Percentiles rank a stretch among this genome's conserved stretches.
Evolutionary conservation across 257 asterid species (phyloP).

Genomic region (Fraxinus quadrangulata): DNA sequence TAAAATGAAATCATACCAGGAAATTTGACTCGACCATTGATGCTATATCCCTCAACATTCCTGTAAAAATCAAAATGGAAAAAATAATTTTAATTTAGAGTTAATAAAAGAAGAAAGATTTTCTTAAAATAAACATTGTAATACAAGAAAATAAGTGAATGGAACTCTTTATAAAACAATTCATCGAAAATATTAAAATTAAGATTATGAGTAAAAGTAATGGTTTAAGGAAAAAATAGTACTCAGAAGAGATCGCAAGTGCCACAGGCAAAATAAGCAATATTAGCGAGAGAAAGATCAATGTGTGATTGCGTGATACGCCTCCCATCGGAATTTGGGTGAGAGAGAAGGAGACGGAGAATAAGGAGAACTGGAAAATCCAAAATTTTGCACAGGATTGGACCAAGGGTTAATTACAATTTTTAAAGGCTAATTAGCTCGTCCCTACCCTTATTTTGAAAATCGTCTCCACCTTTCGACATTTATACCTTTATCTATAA

Average conservation of each 20-base stretch:
- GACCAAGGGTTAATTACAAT: too few species aligned
- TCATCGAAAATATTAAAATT: neutral
- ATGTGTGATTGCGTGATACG: neutral
- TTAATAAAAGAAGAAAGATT: neutral
- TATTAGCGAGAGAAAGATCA: conserved; percentile 33
- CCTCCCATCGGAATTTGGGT: neutral
- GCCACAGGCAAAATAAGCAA: conserved; percentile 35
- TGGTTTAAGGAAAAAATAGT: neutral
- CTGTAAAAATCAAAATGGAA: conserved; percentile 26
- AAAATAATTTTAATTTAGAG: neutral
- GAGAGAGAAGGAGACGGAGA: neutral
- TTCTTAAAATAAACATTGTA: neutral
- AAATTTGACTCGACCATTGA: conserved; percentile 56
- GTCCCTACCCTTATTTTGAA: too few species aligned
- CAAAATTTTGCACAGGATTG: neutral
- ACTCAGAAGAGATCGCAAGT: conserved; percentile 57
- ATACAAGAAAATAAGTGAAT: neutral
- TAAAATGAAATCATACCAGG: conserved; percentile 43
- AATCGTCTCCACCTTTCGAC: too few species aligned
- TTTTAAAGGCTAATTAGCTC: too few species aligned
- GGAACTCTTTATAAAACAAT: neutral
- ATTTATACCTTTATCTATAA: too few species aligned
- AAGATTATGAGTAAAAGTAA: neutral
- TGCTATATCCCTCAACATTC: conserved; percentile 47
- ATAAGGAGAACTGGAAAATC: neutral